phyloP scores from a whole-genome alignment of 2,329 filamentous ascomycete genomes.

The Stachybotrys echinatus region DNA sequence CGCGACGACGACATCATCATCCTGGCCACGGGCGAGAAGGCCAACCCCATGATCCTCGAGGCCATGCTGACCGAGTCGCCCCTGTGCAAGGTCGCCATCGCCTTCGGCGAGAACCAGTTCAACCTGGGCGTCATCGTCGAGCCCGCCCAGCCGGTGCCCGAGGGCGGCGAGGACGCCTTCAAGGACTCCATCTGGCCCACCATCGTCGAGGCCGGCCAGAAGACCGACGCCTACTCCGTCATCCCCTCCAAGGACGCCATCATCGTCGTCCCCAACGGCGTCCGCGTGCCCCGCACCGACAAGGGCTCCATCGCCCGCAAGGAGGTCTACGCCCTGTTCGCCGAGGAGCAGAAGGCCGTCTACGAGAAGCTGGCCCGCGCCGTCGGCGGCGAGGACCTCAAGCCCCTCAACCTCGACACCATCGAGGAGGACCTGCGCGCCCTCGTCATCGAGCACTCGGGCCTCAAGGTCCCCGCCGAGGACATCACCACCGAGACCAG shows the following conservation, averaged over 20 bases:
- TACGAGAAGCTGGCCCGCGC: slow-evolving; percentile 9
- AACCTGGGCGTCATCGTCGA: slow-evolving; percentile 16
- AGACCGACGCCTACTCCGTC: slow-evolving; percentile 12
- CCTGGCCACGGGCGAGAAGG: slow-evolving; percentile 18
- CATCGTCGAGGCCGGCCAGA: slow-evolving; percentile 8
- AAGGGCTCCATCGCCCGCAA: slow-evolving; percentile 16
- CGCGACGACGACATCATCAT: slow-evolving; percentile 24
- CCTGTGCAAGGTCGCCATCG: slow-evolving; percentile 10
- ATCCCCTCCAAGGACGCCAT: slow-evolving; percentile 14
- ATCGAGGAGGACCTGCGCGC: slow-evolving; percentile 6
- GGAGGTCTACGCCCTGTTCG: slow-evolving; percentile 12
- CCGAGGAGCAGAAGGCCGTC: slow-evolving; percentile 9
- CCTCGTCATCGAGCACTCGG: slow-evolving; percentile 6
- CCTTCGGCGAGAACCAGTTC: slow-evolving; percentile 15
- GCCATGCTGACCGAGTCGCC: slow-evolving; percentile 10
- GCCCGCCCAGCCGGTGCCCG: slow-evolving; percentile 4
- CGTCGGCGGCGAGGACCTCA: slow-evolving; percentile 5
- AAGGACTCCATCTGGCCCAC: slow-evolving; percentile 11
- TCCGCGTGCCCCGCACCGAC: slow-evolving; percentile 14
- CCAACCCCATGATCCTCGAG: slow-evolving; percentile 14
- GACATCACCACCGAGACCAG: slow-evolving; percentile 7
- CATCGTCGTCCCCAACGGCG: slow-evolving; percentile 8
- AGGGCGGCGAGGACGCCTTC: slow-evolving; percentile 5
- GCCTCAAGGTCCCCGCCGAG: slow-evolving; percentile 2
- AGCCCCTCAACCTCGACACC: slow-evolving; percentile 8